A percentile compares a stretch with the other conserved stretches of the same genome.
Evolutionary conservation across 768 basidiomycete genomes (phyloP).

Genomic region (Russula dissimulans): DNA sequence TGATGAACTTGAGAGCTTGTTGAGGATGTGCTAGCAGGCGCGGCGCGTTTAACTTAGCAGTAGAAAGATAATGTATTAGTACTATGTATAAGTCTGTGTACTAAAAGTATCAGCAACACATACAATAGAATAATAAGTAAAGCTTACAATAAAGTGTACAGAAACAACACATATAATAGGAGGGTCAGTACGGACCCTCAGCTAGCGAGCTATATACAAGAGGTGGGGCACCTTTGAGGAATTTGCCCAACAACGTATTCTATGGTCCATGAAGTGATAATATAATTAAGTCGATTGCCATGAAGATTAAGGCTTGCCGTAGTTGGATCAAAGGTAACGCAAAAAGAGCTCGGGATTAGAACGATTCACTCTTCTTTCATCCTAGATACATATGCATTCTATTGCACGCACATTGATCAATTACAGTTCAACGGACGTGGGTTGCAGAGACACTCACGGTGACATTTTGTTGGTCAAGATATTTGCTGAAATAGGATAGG

Average conservation of each 20-base stretch:
- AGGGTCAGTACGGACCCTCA: no score
- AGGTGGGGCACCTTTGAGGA: no score
- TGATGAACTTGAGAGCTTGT: no score
- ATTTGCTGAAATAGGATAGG: slow-evolving; percentile 33
- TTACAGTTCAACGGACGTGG: not conserved
- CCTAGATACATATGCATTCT: slow-evolving; percentile 35
- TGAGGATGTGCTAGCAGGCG: no score
- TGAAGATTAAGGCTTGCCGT: slow-evolving; percentile 10
- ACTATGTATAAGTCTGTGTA: no score
- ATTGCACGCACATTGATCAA: not conserved
- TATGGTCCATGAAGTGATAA: not conserved
- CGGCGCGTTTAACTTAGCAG: no score
- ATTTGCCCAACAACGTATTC: not conserved
- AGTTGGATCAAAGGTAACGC: not conserved
- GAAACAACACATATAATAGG: no score
- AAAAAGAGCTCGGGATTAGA: not conserved
- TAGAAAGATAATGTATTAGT: no score
- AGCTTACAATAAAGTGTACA: no score
- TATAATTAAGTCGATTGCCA: not conserved
- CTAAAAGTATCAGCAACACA: no score
- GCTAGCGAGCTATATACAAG: no score
- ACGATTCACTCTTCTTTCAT: slow-evolving; percentile 30
- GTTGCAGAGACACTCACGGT: slow-evolving; percentile 22
- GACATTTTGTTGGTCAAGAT: slow-evolving; percentile 33
- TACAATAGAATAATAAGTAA: no score